Evolutionary conservation across 495 filamentous ascomycete genomes (phyloP).

Genomic region (Talaromyces stipitatus): DNA sequence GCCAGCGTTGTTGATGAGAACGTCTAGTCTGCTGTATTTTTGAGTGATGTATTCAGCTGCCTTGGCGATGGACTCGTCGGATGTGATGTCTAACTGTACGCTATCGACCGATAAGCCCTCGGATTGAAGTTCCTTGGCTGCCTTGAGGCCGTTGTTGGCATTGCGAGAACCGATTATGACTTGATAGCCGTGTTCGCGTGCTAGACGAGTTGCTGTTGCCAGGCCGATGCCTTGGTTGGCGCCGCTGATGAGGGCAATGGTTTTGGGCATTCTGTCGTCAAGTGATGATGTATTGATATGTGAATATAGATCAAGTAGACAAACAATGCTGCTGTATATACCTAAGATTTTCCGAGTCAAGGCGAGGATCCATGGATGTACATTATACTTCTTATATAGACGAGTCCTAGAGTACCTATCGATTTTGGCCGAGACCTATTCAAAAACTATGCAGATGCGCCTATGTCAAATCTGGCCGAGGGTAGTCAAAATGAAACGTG

Average conservation of each 20-base stretch:
- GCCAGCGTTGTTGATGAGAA: slow-evolving; percentile 36
- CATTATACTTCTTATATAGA: not conserved
- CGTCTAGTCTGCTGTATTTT: slow-evolving; percentile 28
- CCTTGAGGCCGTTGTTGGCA: slow-evolving; percentile 3
- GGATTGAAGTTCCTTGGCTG: not conserved
- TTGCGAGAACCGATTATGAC: slow-evolving; percentile 12
- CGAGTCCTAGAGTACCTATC: not conserved
- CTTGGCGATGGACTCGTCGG: slow-evolving; percentile 22
- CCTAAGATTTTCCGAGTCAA: too few species aligned
- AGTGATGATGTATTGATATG: not conserved
- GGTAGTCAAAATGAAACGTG: not conserved
- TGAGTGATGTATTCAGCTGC: slow-evolving; percentile 21
- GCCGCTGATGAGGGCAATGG: slow-evolving; percentile 5
- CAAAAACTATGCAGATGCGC: not conserved
- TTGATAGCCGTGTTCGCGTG: slow-evolving; percentile 7
- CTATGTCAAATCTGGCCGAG: not conserved
- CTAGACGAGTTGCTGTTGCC: not conserved
- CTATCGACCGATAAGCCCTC: slow-evolving; percentile 1
- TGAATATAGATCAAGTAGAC: not conserved
- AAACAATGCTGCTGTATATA: too few species aligned
- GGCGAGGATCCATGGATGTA: too few species aligned
- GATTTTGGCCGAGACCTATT: not conserved
- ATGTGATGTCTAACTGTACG: slow-evolving; percentile 24
- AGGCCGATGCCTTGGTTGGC: slow-evolving; percentile 9
- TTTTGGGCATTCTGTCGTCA: slow-evolving; percentile 4